Evolutionary conservation across 306 rosid genomes (phyloP).

Genomic region (Quercus ilex): DNA sequence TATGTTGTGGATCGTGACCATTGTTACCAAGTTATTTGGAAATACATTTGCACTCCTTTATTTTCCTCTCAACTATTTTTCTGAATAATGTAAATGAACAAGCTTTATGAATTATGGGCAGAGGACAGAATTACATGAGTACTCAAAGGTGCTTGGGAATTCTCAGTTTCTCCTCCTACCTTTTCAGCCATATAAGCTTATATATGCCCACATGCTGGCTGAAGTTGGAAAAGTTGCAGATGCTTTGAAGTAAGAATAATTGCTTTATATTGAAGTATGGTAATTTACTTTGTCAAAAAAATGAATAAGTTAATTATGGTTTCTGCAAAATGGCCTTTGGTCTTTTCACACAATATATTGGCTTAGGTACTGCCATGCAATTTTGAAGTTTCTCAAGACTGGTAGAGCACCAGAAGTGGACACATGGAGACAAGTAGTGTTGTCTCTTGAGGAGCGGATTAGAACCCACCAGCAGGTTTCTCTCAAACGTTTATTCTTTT

Average conservation of each 20-base stretch:
- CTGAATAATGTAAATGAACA: neutral
- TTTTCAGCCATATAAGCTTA: conserved; percentile 89
- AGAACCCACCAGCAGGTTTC: conserved; percentile 81
- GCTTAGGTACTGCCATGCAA: conserved; percentile 81
- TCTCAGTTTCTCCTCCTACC: conserved; percentile 85
- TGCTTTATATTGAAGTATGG: conserved; percentile 1
- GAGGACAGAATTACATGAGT: conserved; percentile 91
- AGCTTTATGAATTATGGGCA: conserved; percentile 38
- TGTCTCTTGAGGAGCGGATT: conserved; percentile 87
- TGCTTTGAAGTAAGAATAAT: conserved; percentile 75
- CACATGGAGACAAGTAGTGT: conserved; percentile 66
- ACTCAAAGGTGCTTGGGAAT: conserved; percentile 89
- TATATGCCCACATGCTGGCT: conserved; percentile 91
- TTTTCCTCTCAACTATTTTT: neutral
- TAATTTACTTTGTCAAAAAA: neutral
- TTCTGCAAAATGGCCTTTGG: conserved; percentile 2
- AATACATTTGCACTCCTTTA: neutral
- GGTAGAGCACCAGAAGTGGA: conserved; percentile 88
- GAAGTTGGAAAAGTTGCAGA: conserved; percentile 91
- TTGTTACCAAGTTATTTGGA: neutral
- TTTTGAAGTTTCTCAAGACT: conserved; percentile 71
- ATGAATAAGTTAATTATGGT: neutral
- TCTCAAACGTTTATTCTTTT: neutral
- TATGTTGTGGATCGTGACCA: neutral
- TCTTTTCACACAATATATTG: conserved; percentile 6